phyloP scores from a whole-genome alignment of 208 protist species.

The Crithidia thermophila region DNA sequence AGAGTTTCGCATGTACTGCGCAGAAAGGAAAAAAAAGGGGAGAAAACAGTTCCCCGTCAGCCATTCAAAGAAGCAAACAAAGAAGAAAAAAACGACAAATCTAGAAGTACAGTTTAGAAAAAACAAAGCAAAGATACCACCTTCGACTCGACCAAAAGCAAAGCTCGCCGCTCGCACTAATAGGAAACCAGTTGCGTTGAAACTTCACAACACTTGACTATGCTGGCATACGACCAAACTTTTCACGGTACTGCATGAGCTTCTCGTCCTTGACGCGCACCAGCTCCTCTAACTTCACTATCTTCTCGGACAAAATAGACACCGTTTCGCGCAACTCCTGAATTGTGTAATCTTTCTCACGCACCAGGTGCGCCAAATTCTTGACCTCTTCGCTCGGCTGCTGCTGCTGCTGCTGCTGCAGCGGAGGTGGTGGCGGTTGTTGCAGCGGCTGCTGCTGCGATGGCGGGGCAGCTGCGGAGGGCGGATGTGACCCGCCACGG shows the following conservation, averaged over 20 bases:
- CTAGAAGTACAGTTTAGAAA: too few relatives aligned
- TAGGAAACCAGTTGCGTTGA: too few relatives aligned
- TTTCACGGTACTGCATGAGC: slow-evolving; percentile 78
- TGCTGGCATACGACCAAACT: slow-evolving; percentile 49
- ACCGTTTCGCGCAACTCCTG: slow-evolving; percentile 91
- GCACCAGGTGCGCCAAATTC: slow-evolving; percentile 55
- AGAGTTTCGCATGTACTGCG: too few relatives aligned
- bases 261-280: slow-evolving; percentile 96
- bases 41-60: neutral
- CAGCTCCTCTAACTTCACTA: slow-evolving; percentile 96
- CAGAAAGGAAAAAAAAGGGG: too few relatives aligned
- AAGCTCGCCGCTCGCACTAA: too few relatives aligned
- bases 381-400: slow-evolving; percentile 21
- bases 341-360: slow-evolving; percentile 93
- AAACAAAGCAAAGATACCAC: too few relatives aligned
- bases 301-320: slow-evolving; percentile 90
- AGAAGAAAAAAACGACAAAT: slow-evolving; percentile 2
- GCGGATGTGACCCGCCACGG: neutral
- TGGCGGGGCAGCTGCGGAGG: neutral
- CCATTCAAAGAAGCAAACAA: neutral
- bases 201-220: slow-evolving; percentile 11
- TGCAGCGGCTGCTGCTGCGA: neutral
- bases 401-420: slow-evolving; percentile 8
- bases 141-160: too few relatives aligned
- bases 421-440: neutral